A percentile compares a stretch with the other conserved stretches of the same genome.
Evolutionary conservation across 2,329 filamentous ascomycete species (phyloP).

Genomic region (Ophiosphaerella korrae): DNA sequence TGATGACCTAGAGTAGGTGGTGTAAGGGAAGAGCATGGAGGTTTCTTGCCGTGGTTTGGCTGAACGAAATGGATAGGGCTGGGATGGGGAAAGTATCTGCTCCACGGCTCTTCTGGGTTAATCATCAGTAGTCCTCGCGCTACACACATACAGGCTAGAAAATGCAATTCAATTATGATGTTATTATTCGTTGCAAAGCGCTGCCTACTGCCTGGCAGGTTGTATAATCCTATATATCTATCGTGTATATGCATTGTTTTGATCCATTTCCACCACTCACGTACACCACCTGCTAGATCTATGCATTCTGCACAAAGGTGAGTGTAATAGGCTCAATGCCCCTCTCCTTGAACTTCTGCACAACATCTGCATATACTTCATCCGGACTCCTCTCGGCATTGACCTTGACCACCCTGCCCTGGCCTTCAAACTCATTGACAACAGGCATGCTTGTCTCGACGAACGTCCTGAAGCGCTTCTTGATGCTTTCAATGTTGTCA

Average conservation of each 20-base stretch:
- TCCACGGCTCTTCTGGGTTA: conserved; percentile 35
- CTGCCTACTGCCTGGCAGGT: not conserved
- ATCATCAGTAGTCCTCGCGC: conserved; percentile 36
- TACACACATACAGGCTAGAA: conserved; percentile 31
- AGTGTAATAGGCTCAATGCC: conserved; percentile 39
- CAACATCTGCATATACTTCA: conserved; percentile 63
- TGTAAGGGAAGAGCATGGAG: not conserved
- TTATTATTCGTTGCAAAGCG: not conserved
- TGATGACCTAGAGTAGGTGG: conserved; percentile 40
- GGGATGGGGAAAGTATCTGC: conserved; percentile 30
- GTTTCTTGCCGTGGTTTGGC: conserved; percentile 11
- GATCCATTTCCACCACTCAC: no score
- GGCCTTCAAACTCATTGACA: conserved; percentile 78
- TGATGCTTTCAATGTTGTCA: conserved; percentile 93
- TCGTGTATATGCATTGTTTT: no score
- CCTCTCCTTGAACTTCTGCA: conserved; percentile 40
- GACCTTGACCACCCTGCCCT: conserved; percentile 81
- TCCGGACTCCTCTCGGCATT: conserved; percentile 72
- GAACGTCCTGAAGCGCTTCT: conserved; percentile 94
- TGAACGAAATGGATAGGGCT: conserved; percentile 12
- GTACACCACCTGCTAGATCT: not conserved
- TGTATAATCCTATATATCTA: not conserved
- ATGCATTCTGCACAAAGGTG: conserved; percentile 34
- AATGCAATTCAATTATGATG: conserved; percentile 33
- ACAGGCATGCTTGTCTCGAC: conserved; percentile 98